Base-by-base conservation (phyloP, 2,329 filamentous ascomycete genomes). In the Cladophialophora psammophila region DNA sequence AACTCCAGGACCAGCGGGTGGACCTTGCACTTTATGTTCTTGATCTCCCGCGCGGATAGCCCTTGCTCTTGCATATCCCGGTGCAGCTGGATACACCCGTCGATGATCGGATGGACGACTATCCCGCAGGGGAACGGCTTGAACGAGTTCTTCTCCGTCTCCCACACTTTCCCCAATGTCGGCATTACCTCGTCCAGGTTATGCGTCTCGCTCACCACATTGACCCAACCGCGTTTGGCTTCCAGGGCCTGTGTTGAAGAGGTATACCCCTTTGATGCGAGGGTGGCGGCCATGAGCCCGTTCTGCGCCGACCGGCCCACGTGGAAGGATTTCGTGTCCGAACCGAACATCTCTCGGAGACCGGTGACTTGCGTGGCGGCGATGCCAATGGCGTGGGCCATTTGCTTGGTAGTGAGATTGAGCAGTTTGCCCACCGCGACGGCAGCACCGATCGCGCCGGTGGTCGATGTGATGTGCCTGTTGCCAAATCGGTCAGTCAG, bases 81-180 rank as follows among this genome's bases (percentile, higher is more conserved):
- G 70, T 82, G 79, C 13, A 86, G 70, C 69, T 84, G 81, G 13
- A 82, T 80, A 67, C 81, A 83, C 2, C 76, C 84, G 72, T 87
- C 84, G 64, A 87, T 87, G 3, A 81, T 78, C 0, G 85, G 84
- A 73, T 87, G 85, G 68, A 86, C 83, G 0, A 87, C 83, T 66
- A 87, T 86, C 0, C 84, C 85, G 72, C 85, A 87, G 0, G 85
- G 84, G 67, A 84, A 87, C 0, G 84, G 85, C 72, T 87, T 87
- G 76, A 86, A 87, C 1, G 82, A 80, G 68, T 87, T 87, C 69
- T 80, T 80, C 71, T 81, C 77, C 8, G 84, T 82, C 76, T 87
- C 84, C 84, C 84, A 87, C 36, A 69, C 72, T 40, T 70, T 64
- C 1, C 77, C 75, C 12, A 82, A 69, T 18, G 76, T 75, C 1